Evolutionary conservation across 2,329 filamentous ascomycete genomes (phyloP), one percentile per base, ranked within the genome.

Genomic region (Cladosporium sphaerospermum): DNA sequence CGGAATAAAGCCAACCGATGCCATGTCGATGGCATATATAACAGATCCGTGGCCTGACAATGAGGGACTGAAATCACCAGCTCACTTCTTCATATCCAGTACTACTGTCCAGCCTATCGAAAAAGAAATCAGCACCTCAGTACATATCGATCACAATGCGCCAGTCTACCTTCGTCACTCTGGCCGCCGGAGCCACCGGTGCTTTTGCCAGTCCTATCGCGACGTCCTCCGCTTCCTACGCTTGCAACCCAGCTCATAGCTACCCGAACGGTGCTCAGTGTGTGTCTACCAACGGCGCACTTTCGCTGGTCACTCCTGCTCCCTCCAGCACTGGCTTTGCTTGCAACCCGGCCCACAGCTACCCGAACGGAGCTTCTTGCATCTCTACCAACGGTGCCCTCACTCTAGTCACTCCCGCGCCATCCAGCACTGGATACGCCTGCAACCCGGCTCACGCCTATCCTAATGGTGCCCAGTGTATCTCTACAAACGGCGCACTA

Each of bases 211-310:
- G 40, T 16, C 48, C 48, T 19, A 18, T 51, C 3, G 41, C 32
- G 9, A 31, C 47, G 32, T 34, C 49, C 28, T 37, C 52, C 19
- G 51, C 56, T 1, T 31, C 16, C 39, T 63, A 60, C 45, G 57
- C 48, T 16, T 63, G 61, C 42, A 61, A 62, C 46, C 61, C 61
- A 37, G 61, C 58, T 16, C 60, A 60, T 51, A 13, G 44, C 34
- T 58, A 64, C 47, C 59, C 59, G 1, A 45, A 54, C 34, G 61
- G 59, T 8, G 56, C 55, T 18, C 57, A 40, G 18, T 62, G 61
- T 45, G 47, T 57, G 33, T 57, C 56, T 6, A 56, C 54, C 37
- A 46, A 53, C 14, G 61, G 61, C 16, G 44, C 50, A 3, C 42
- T 61, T 13, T 54, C 57, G 6, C 32, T 62, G 14, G 59, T 61